Evolutionary conservation across 1,284 basidiomycete genomes (phyloP), one percentile per base, ranked within the genome.

Genomic region (Boletus albobrunnescens): DNA sequence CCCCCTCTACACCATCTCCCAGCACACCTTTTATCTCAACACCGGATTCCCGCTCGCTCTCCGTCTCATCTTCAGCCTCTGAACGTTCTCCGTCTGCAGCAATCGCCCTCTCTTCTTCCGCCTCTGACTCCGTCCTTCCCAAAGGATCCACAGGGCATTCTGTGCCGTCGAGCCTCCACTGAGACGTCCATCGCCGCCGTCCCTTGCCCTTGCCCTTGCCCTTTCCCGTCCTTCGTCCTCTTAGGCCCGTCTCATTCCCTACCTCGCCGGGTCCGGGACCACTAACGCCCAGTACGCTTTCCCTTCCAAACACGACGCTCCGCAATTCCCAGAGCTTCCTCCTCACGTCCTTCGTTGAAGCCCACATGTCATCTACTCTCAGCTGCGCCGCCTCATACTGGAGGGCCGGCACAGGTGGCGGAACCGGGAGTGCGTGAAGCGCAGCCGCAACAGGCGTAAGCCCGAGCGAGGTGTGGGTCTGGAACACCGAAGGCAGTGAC

Each of bases 71-170:
- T 17, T 61, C 60, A 9, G 38, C 56, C 32, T 63, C 62, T 2
- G 55, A 61, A 9, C 43, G 60, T 17, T 64, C 60, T 7, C 49
- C 56, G 10, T 58, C 60, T 16, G 52, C 55, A 42, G 51, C 47
- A 13, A 57, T 64, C 41, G 58, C 68, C 33, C 65, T 67, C 61
- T 89, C 87, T 54, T 88, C 86, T 56, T 83, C 83, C 19, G 73
- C 85, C 64, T 89, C 86, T 51, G 77, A 80, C 68, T 86, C 84
- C 47, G 84, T 88, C 38, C 85, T 69, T 12, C 87, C 86, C 35
- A 78, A 59, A 30, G 69, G 64, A 63, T 89, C 86, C 40, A 89
- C 85, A 1, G 81, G 61, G 37, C 77, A 67, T 60, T 77, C 74
- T 30, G 61, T 56, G 6, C 84, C 84, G 56, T 83, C 82, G 31